Evolutionary conservation across 1,284 basidiomycete genomes (phyloP), one percentile per base, ranked within the genome.

Genomic region (Trichosporon inkin): DNA sequence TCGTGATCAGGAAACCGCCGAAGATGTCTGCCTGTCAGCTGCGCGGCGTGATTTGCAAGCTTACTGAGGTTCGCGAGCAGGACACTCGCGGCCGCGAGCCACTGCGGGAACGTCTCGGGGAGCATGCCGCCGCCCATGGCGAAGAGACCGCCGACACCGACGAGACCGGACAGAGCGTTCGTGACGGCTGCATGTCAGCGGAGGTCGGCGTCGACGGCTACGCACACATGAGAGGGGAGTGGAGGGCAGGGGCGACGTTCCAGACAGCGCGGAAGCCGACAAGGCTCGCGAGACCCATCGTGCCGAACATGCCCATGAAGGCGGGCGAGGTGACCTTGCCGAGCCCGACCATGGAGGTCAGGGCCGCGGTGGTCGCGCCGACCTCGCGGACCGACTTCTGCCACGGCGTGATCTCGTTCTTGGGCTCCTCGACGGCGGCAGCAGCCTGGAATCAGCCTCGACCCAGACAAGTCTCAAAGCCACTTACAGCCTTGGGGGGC

Each of bases 261-360:
- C 90, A 92, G 11, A 92, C 86, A 1, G 90, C 89, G 64, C 88
- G 85, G 74, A 91, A 92, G 17, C 89, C 89, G 62, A 91, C 88
- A 53, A 92, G 74, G 39, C 88, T 86, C 19, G 73, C 72, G 20
- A 73, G 62, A 37, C 89, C 89, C 70, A 92, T 89, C 0, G 88
- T 90, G 73, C 90, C 90, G 75, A 90, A 87, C 70, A 86, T 88
- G 67, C 84, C 83, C 89, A 92, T 91, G 77, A 91, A 92, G 1
- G 84, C 84, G 8, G 86, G 84, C 3, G 85, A 85, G 0, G 89
- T 89, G 37, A 85, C 76, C 72, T 90, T 90, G 53, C 90, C 89
- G 3, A 92, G 80, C 16, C 83, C 87, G 58, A 92, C 77, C 10
- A 81, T 79, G 8, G 85, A 81, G 34, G 86, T 87, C 85, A 92